Percentiles rank a stretch among this genome's conserved stretches.
These are phyloP conservation scores for Candida wancherniae DNA, from an alignment of 805 yeast species.

Conservation along the genomic window DNA sequence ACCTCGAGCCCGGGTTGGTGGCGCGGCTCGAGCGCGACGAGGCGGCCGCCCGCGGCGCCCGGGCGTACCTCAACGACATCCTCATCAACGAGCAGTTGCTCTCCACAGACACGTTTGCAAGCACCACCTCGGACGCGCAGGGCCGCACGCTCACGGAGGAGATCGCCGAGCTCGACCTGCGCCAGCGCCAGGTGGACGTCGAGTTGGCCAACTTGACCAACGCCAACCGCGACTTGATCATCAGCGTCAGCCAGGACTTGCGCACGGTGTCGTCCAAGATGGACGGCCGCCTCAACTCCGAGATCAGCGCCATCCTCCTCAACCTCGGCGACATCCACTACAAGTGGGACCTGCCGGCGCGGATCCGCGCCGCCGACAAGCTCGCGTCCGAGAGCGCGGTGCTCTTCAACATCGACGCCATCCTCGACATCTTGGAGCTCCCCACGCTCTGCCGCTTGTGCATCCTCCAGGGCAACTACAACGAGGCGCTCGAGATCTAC, in stretches of 20 bases:
- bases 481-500: slow-evolving; percentile 83
- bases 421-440: slow-evolving; percentile 74
- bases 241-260: slow-evolving; percentile 36
- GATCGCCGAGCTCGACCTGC: slow-evolving; percentile 65
- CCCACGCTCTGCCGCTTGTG: slow-evolving; percentile 84
- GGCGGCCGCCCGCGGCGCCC: slow-evolving; percentile 18
- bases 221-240: slow-evolving; percentile 42
- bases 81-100: slow-evolving; percentile 46
- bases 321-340: slow-evolving; percentile 5
- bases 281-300: slow-evolving; percentile 14
- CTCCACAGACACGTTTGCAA: slow-evolving; percentile 40
- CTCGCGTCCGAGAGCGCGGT: slow-evolving; percentile 27
- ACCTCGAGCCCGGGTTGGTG: slow-evolving; percentile 22
- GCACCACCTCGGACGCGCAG: slow-evolving; percentile 26
- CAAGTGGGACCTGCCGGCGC: slow-evolving; percentile 3
- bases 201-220: slow-evolving; percentile 40
- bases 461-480: slow-evolving; percentile 78
- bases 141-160: slow-evolving; percentile 51
- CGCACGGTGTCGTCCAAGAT: slow-evolving; percentile 12
- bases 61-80: slow-evolving; percentile 33
- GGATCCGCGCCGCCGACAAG: slow-evolving; percentile 16
- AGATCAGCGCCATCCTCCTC: slow-evolving; percentile 8
- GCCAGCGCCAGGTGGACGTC: slow-evolving; percentile 45
- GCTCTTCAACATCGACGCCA: slow-evolving; percentile 59
- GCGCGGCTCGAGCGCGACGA: slow-evolving; percentile 18